phyloP scores from a whole-genome alignment of 2,329 filamentous ascomycete genomes.

The Bimuria novae-zelandiae region DNA sequence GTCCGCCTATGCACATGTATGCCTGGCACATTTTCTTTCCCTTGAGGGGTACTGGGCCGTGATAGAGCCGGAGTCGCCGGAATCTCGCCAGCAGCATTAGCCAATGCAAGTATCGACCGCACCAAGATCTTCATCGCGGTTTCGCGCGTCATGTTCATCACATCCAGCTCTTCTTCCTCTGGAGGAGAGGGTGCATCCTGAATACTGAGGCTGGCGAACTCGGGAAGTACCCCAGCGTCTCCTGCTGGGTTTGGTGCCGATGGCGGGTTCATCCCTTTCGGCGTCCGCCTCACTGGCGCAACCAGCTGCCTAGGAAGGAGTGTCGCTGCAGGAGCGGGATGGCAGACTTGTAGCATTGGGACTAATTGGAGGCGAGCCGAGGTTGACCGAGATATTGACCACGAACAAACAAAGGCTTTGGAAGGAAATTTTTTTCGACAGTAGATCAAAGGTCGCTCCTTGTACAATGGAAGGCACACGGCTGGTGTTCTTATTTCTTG shows the following conservation, averaged over 20 bases:
- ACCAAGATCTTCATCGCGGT: slow-evolving; percentile 81
- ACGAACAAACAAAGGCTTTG: background rate
- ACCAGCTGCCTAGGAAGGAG: slow-evolving; percentile 37
- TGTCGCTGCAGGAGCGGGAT: slow-evolving; percentile 34
- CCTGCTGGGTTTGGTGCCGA: slow-evolving; percentile 48
- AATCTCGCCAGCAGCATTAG: slow-evolving; percentile 75
- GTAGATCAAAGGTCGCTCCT: background rate
- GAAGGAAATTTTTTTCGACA: background rate
- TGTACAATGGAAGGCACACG: background rate
- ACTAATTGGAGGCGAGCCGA: slow-evolving; percentile 24
- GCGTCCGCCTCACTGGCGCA: slow-evolving; percentile 22
- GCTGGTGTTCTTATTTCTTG: background rate
- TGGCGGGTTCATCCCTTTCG: slow-evolving; percentile 35
- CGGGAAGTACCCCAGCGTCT: slow-evolving; percentile 47
- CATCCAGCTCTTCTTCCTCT: slow-evolving; percentile 60
- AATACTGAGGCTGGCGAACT: slow-evolving; percentile 36
- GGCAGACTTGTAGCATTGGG: slow-evolving; percentile 43
- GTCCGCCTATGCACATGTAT: slow-evolving; percentile 38
- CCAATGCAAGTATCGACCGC: slow-evolving; percentile 61
- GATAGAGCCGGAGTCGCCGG: slow-evolving; percentile 77
- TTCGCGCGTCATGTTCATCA: slow-evolving; percentile 73
- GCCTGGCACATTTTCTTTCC: slow-evolving; percentile 34
- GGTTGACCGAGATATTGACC: slow-evolving; percentile 23
- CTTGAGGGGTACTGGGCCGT: slow-evolving; percentile 61
- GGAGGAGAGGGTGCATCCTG: slow-evolving; percentile 47